These are phyloP conservation scores for Sclerotinia subarctica DNA, from an alignment of 2,329 filamentous ascomycete species.

Conservation along the genomic window DNA sequence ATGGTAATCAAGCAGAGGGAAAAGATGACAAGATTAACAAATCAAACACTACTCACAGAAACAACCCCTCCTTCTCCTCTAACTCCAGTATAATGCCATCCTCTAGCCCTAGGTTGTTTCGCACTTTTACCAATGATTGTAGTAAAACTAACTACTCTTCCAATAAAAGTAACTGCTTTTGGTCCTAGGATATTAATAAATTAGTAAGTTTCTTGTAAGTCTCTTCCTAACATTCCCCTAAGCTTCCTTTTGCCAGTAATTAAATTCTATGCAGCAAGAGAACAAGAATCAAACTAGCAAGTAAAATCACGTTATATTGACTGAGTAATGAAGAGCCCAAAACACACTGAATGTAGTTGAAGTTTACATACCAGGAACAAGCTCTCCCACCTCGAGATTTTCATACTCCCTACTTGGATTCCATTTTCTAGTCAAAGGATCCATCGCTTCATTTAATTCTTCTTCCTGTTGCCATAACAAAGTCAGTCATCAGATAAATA, in stretches of 20 bases:
- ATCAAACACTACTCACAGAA: conserved; percentile 42
- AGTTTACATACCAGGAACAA: neutral
- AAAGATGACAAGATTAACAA: conserved; percentile 15
- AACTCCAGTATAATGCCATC: conserved; percentile 53
- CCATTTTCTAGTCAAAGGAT: conserved; percentile 42
- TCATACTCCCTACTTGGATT: conserved; percentile 45
- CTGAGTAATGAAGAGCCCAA: neutral
- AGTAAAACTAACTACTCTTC: conserved; percentile 55
- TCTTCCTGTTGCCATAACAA: conserved; percentile 27
- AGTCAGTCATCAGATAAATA: neutral
- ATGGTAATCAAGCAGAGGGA: neutral
- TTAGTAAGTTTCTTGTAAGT: conserved; percentile 42
- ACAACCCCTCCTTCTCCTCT: conserved; percentile 54
- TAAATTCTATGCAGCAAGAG: neutral
- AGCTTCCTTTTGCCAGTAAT: too few relatives aligned
- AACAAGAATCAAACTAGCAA: neutral
- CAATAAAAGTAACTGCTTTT: conserved; percentile 49
- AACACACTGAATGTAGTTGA: neutral
- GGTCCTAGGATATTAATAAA: conserved; percentile 49
- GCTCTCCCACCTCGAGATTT: neutral
- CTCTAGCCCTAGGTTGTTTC: conserved; percentile 46
- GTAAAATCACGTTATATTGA: neutral
- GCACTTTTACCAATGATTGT: conserved; percentile 44
- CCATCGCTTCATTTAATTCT: conserved; percentile 43
- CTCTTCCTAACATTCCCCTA: too few relatives aligned